A percentile compares a stretch with the other conserved stretches of the same genome.
Conservation (phyloP, 2,329 filamentous ascomycete genomes). For the Colletotrichum sp. region DNA sequence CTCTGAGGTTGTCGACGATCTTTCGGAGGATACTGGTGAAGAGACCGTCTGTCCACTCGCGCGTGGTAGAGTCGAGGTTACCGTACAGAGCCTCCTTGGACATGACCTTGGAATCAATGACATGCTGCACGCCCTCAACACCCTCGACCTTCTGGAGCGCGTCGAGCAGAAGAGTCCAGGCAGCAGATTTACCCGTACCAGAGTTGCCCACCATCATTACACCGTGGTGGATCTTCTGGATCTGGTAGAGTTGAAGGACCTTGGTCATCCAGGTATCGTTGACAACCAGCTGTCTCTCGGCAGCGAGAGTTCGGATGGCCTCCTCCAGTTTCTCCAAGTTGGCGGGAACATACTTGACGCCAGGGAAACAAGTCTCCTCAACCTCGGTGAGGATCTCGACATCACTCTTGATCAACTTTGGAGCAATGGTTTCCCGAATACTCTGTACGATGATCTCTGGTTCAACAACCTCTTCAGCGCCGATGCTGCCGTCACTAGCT, state of each 20-base stretch:
- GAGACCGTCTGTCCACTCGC: slow-evolving; percentile 98
- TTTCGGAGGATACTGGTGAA: slow-evolving; percentile 98
- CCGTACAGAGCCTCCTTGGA: slow-evolving; percentile 98
- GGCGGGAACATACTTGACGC: slow-evolving; percentile 90
- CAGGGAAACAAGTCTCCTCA: slow-evolving; percentile 87
- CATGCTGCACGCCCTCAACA: slow-evolving; percentile 92
- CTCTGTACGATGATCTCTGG: slow-evolving; percentile 99
- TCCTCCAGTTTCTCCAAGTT: slow-evolving; percentile 80
- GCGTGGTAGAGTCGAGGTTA: slow-evolving; percentile 92
- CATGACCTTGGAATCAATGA: slow-evolving; percentile 99
- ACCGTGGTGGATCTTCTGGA: slow-evolving; percentile 97
- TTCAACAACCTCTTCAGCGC: slow-evolving; percentile 78
- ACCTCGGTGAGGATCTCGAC: slow-evolving; percentile 87
- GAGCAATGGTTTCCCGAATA: slow-evolving; percentile 96
- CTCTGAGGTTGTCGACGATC: slow-evolving; percentile 97
- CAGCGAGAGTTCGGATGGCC: slow-evolving; percentile 82
- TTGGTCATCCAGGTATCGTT: slow-evolving; percentile 98
- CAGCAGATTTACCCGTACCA: slow-evolving; percentile 94
- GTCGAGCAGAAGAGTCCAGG: slow-evolving; percentile 91
- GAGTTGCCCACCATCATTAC: slow-evolving; percentile 99
- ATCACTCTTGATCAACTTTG: slow-evolving; percentile 93
- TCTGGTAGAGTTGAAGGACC: slow-evolving; percentile 95
- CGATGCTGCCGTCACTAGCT: slow-evolving; percentile 56
- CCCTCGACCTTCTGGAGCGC: slow-evolving; percentile 90
- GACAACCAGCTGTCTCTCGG: slow-evolving; percentile 84